These are phyloP conservation scores for Rhodotorula kratochvilovae DNA, from an alignment of 768 basidiomycete genomes.

Conservation along the genomic window DNA sequence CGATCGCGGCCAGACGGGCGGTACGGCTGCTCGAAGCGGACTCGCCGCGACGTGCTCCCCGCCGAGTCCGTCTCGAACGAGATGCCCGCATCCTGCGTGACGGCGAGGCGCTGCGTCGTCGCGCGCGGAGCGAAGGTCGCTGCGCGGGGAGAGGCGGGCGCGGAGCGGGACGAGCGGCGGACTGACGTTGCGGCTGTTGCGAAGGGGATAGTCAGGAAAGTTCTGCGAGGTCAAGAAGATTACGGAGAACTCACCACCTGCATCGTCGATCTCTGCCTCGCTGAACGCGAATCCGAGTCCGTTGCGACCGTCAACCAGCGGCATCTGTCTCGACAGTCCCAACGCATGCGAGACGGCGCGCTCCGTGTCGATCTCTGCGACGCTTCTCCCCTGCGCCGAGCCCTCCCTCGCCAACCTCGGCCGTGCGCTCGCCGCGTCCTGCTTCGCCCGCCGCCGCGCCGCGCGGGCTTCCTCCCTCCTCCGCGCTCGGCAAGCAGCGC, in stretches of 20 bases:
- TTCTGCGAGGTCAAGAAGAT: too few species aligned
- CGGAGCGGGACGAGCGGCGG: not conserved
- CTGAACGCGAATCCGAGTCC: conserved; percentile 12
- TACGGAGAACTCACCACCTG: not conserved
- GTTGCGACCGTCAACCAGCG: not conserved
- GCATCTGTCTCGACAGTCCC: not conserved
- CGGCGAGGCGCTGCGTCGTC: not conserved
- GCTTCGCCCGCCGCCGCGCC: not conserved
- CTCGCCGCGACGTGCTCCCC: not conserved
- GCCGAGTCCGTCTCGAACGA: not conserved
- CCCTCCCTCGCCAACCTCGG: not conserved
- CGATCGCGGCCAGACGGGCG: not conserved
- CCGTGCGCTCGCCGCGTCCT: not conserved
- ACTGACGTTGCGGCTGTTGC: not conserved
- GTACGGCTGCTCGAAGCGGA: conserved; percentile 8
- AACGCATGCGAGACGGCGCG: not conserved
- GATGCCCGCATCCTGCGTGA: not conserved
- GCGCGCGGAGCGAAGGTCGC: not conserved
- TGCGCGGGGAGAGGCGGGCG: conserved; percentile 1
- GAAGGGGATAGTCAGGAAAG: not conserved
- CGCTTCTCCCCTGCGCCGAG: not conserved
- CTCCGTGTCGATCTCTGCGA: not conserved
- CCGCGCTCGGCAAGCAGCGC: not conserved
- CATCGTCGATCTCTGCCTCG: conserved; percentile 1
- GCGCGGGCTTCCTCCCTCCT: not conserved